Base-by-base conservation (phyloP, 1,284 basidiomycete genomes). In the Agroathelia rolfsii region DNA sequence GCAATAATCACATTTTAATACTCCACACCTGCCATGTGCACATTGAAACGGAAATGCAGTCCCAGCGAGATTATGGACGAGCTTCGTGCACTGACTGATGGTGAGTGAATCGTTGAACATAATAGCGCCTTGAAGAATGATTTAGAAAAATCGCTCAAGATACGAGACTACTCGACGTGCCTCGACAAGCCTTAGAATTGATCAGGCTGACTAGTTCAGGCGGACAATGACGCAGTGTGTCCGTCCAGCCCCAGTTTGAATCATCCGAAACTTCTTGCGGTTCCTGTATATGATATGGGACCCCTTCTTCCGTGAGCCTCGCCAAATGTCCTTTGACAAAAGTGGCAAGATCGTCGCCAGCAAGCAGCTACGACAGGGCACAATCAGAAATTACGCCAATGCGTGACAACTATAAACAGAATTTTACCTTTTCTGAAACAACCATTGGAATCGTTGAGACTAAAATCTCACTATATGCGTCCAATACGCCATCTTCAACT, bases 71-170 rank as follows among this genome's bases (percentile, higher is more conserved):
- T 76, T 68, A 5, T 49, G 44, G 22, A 96, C 61, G 24, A 97
- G 67, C 18, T 66, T 63, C 43, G 67, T 51, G 51, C 86, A 87
- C 49, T 94, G 87, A 21, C 69, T 64, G 3, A 56, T 35, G 11
- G 62, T 71, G 30, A 97, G 64, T 1, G 62, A 40, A 51, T 96
- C 93, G 45, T 90, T 92, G 65, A 97, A 97, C 93, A 97, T 96
- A 55, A 95, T 85, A 0, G 92, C 88, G 30, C 87, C 88, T 92
- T 50, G 6, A 16, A 26, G 27, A 9, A 32, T 25, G 18, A 29
- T 28, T 43, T 3, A 43, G 30, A 24, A 13, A 26, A 19, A 24
- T 31, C 14, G 19, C 30, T 24, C 23, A 37, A 14, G 17, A 28
- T 24, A 24, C 14, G 8, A 32, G 17, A 33, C 13, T 16, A 51